Evolutionary conservation across 83 land plant species (phyloP), one percentile per base, ranked within the genome.

Genomic region (Picea mariana): DNA sequence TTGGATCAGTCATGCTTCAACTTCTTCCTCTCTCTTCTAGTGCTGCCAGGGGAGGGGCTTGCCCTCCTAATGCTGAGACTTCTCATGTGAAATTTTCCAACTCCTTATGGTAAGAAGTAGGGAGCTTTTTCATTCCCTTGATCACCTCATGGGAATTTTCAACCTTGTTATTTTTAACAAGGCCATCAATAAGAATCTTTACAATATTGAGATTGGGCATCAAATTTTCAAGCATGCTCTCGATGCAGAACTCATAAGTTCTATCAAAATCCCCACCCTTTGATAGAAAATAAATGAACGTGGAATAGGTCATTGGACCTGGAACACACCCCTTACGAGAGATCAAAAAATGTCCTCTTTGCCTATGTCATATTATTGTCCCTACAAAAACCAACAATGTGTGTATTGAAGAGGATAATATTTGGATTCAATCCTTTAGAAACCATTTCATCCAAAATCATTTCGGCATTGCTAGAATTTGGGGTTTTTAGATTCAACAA

Each of bases 321-420:
- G 90, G 88, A 11, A 8, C n/a, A 58, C 65, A 81, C 26, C 90
- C 90, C 20, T 76, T 78, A 40, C 65, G 49, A 11, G 79, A 13
- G 90, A 91, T 86, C 85, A 84, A n/a, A 21, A 13, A 91, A 64
- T 83, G 83, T 49, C 75, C 79, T 67, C 24, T 79, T 67, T 3
- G 88, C 88, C 69, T 84, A 67, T 27, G 83, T 75, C 5, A 79
- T 61, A 5, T 86, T 83, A 20, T 86, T 86, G 55, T 65, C 85
- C 71, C 67, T 84, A 64, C 93, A 88, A 49, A 88, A 80, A 17
- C 90, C 87, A 83, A 83, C 84, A 59, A 91, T 83, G 78, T 86
- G 78, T 64, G 85, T 86, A 75, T 84, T 87, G 64, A 84, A 91
- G 60, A 84, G 73, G 55, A 88, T 89, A 31, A 61, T 75, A 75